Base-by-base conservation (phyloP, 1,284 basidiomycete species). In the Exobasidium rhododendri region DNA sequence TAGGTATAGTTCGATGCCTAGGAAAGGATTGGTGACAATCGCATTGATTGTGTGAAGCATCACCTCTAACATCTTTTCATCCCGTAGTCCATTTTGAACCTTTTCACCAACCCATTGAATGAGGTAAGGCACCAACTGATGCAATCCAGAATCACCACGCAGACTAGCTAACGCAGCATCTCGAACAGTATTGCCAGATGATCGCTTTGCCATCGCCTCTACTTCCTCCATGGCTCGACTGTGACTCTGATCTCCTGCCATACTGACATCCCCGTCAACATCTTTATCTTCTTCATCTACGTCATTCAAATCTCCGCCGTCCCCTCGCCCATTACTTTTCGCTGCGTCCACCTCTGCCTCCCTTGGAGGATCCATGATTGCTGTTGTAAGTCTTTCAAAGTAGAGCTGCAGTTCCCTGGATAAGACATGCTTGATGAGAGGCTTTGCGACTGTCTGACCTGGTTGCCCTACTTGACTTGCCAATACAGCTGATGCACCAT, bases 1-100 rank as follows among this genome's bases (percentile, higher is more conserved):
- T 3, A 98, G 84, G 77, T 96, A 97, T 50, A 94, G 94, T 81
- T 98, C 94, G 29, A 97, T 87, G 75, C 94, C 97, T n/a, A 98
- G 1, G 88, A 89, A 57, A 84, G 84, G 79, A 94, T 98, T 69
- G 35, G 67, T 61, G 29, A 78, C 64, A 47, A 78, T 62, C 6
- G 72, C 70, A 49, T 74, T 69, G 35, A 78, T 59, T 22, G 76
- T 71, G 62, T 65, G 63, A 32, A 77, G 64, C 63, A 79, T 72
- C 2, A 69, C 69, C 28, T 67, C 52, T n/a, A 78, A 65, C 58
- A 70, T 65, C 28, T 60, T 30, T 31, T 54, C 54, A 3, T 56
- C 51, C 24, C 58, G 57, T 31, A 70, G 52, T 3, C 51, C 62
- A 58, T 52, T 49, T 14, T 58, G 70, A 43, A 77, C 67, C 63